Base-by-base conservation (phyloP, 2,329 filamentous ascomycete species). In the Berkeleyomyces rouxiae region DNA sequence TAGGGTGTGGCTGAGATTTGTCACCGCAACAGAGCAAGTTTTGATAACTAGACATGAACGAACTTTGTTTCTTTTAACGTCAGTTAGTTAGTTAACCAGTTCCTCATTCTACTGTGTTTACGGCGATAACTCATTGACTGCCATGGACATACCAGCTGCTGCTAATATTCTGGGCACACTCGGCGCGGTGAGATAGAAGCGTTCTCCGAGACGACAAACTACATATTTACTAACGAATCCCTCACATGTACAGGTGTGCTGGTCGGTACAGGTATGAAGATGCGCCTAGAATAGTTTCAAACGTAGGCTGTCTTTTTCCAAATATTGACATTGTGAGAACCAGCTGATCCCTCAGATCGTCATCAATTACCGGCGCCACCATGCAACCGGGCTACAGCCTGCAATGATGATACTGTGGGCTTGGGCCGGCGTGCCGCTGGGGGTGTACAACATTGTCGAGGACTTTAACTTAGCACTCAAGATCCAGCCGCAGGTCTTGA, bases 391-490 rank as follows among this genome's bases (percentile, higher is more conserved):
- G 0, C 75, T 88, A 0, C 84, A 87, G 59, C 78, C 81, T 0
- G 81, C 82, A 0, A 87, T 88, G 84, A 87, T 88, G 84, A 79
- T 88, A 70, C 75, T 87, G 1, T 88, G 85, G 79, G 82, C 83
- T 0, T 81, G 77, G 73, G 85, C 85, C 1, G 85, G 85, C 0
- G 80, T 87, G 0, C 84, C 84, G 0, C 74, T 88, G 0, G 85
- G 85, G 1, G 74, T 76, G 4, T 77, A 76, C 67, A 77, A 77
- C 64, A 74, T 76, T 43, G 73, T 74, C 33, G 69, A 72, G 61
- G 68, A 69, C 9, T 76, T 76, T 67, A 76, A 76, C 59, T 36
- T 76, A 2, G 75, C 75, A 2, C 66, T 77, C 11, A 71, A 70
- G 9, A 71, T 77, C 13, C 75, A 77, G 62, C 75, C 75, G 7